These are phyloP conservation scores for Melastoma candidum DNA, from an alignment of 441 rosid species.

Conservation along the genomic window DNA sequence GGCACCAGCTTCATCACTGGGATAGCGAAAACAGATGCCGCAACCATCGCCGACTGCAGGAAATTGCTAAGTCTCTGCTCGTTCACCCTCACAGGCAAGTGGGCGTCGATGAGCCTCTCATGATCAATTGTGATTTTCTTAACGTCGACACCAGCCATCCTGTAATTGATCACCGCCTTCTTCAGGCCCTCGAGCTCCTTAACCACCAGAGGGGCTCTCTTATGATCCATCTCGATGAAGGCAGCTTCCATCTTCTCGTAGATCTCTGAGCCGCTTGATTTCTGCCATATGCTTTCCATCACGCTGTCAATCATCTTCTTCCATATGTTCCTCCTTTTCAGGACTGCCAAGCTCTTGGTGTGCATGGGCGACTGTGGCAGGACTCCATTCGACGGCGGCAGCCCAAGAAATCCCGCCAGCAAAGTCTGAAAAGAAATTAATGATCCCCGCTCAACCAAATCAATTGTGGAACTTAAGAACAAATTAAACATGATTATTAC, in stretches of 20 bases:
- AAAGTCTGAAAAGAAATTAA: too few relatives aligned
- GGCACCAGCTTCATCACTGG: too few relatives aligned
- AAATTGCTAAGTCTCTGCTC: conserved; percentile 45
- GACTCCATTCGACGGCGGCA: too few relatives aligned
- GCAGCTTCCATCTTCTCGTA: conserved; percentile 41
- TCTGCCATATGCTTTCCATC: conserved; percentile 34
- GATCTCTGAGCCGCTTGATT: conserved; percentile 34
- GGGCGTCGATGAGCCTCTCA: conserved; percentile 42
- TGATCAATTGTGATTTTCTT: conserved; percentile 23
- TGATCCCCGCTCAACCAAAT: too few relatives aligned
- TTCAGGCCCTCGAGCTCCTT: conserved; percentile 36
- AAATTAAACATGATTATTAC: too few relatives aligned
- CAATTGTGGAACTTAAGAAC: too few relatives aligned
- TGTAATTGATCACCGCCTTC: conserved; percentile 29
- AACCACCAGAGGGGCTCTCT: conserved; percentile 10
- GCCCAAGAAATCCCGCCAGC: too few relatives aligned
- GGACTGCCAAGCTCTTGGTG: too few relatives aligned
- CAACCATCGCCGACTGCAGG: too few relatives aligned
- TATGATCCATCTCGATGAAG: conserved; percentile 29
- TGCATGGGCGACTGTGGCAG: too few relatives aligned
- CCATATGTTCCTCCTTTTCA: conserved; percentile 22
- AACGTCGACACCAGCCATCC: conserved; percentile 10
- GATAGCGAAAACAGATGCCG: too few relatives aligned
- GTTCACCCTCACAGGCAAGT: conserved; percentile 44
- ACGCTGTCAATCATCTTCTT: conserved; percentile 40